Evolutionary conservation across 208 protist species (phyloP).

Genomic region (Wallacemonas sp.): DNA sequence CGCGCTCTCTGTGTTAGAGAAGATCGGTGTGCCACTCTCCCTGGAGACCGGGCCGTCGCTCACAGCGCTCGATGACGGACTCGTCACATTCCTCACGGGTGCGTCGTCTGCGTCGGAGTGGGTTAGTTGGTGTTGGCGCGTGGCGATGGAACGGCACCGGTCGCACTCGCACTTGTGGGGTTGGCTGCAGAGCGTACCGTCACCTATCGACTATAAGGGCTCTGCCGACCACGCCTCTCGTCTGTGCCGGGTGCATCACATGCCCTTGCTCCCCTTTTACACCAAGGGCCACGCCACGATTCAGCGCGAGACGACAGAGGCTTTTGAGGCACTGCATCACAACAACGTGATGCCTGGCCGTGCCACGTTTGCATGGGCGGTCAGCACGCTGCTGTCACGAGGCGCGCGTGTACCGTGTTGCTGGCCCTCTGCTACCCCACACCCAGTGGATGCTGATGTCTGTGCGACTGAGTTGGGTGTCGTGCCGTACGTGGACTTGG

Average conservation of each 20-base stretch:
- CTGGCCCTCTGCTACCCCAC: conserved; percentile 31
- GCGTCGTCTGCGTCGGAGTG: conserved; percentile 34
- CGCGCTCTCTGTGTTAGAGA: conserved; percentile 39
- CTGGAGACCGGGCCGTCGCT: not conserved
- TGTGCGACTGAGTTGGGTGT: conserved; percentile 59
- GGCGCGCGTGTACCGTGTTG: conserved; percentile 53
- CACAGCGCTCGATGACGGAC: conserved; percentile 29
- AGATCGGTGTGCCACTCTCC: conserved; percentile 35
- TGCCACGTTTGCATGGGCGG: conserved; percentile 47
- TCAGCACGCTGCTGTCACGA: conserved; percentile 63
- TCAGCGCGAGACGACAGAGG: conserved; percentile 33
- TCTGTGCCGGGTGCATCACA: conserved; percentile 65
- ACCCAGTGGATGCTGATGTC: not conserved
- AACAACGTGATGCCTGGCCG: conserved; percentile 47
- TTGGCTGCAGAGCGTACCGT: conserved; percentile 73
- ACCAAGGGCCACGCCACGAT: conserved; percentile 32
- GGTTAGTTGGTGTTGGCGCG: conserved; percentile 71
- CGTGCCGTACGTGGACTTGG: conserved; percentile 74
- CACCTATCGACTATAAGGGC: conserved; percentile 26
- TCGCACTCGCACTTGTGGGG: conserved; percentile 77
- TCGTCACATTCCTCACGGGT: conserved; percentile 55
- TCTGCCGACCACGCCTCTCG: conserved; percentile 37
- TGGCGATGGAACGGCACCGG: conserved; percentile 76
- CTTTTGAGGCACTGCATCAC: conserved; percentile 35
- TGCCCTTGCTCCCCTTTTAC: conserved; percentile 55